Percentiles rank a stretch among this genome's conserved stretches.
Evolutionary conservation across 257 asterid genomes (phyloP).

Genomic region (Primulina eburnea): DNA sequence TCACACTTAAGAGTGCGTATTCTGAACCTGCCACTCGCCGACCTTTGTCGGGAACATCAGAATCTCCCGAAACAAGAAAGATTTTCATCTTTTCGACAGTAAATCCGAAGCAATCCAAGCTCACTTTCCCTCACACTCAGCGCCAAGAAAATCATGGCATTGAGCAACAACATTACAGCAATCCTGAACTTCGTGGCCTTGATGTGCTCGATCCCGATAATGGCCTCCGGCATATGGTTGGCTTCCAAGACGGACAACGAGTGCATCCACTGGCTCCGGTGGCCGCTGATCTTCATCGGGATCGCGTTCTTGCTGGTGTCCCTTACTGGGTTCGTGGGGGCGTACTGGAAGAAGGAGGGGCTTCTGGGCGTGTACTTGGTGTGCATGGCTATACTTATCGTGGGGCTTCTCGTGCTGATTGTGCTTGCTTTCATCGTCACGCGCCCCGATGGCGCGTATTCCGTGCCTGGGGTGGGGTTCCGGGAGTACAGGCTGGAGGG

Average conservation of each 20-base stretch:
- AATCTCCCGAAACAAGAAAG: background rate
- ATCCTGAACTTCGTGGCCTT: constrained; percentile 75
- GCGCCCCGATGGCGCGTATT: constrained; percentile 65
- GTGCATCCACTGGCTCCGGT: constrained; percentile 94
- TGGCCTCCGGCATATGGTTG: constrained; percentile 82
- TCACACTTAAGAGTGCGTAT: too few relatives aligned
- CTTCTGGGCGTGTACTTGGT: constrained; percentile 74
- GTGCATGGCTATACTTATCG: constrained; percentile 82
- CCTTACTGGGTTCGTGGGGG: constrained; percentile 77
- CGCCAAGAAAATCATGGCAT: constrained; percentile 45
- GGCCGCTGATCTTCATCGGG: constrained; percentile 86
- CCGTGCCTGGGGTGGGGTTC: constrained; percentile 52
- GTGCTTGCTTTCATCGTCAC: constrained; percentile 82
- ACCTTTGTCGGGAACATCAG: too few relatives aligned
- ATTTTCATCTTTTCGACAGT: background rate
- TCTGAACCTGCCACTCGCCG: too few relatives aligned
- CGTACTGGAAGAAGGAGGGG: constrained; percentile 77
- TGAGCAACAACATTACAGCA: constrained; percentile 90
- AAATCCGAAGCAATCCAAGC: background rate
- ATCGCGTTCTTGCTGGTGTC: constrained; percentile 59
- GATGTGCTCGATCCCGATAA: constrained; percentile 89
- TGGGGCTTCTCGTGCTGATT: constrained; percentile 55
- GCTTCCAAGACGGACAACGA: constrained; percentile 91
- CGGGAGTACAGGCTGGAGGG: constrained; percentile 68
- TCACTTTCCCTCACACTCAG: background rate